Evolutionary conservation across 2,329 filamentous ascomycete species (phyloP), one percentile per base, ranked within the genome.

Genomic region (Alternaria ventricosa): DNA sequence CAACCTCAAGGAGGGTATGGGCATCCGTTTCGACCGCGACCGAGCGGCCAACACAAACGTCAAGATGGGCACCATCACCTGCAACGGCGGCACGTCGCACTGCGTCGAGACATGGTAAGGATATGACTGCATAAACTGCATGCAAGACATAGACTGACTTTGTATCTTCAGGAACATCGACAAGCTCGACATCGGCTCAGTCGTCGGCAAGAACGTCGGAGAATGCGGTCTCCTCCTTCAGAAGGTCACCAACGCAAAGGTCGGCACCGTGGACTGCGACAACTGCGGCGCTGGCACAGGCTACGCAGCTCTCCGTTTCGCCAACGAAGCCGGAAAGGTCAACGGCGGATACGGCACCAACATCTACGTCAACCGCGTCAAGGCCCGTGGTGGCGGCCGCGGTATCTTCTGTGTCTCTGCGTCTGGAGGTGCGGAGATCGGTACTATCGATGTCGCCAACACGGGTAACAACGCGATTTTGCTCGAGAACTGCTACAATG

Each of bases 401-500:
- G 87, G 87, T 6, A 69, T 88, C 63, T 88, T 88, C 75, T 88
- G 87, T 59, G 86, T 88, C 2, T 87, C 85, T 0, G 79, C 84
- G 68, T 87, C 85, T 0, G 86, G 87, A 1, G 87, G 78, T n/a
- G 85, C 80, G 2, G 82, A 81, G 9, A 88, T 88, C 59, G 74
- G 72, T 9, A 78, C 65, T 5, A 76, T 87, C 18, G 85, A 88
- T 65, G 78, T 88, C 1, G 81, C 84, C 0, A 76, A 79, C 66
- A 88, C 87, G 51, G 86, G 82, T 0, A 87, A 86, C 71, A 88
- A 88, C 60, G 84, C 86, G 0, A 81, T 88, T 20, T 79, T 88
- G 1, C 84, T 88, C 27, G 86, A 88, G 80, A 88, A 88, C 74
- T 88, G 87, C 78, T 88, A 88, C 73, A 85, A 86, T 55, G 65